These are phyloP conservation scores for Debaryomyces sp. DNA, from an alignment of 1,139 yeast genomes.

Conservation along the genomic window DNA sequence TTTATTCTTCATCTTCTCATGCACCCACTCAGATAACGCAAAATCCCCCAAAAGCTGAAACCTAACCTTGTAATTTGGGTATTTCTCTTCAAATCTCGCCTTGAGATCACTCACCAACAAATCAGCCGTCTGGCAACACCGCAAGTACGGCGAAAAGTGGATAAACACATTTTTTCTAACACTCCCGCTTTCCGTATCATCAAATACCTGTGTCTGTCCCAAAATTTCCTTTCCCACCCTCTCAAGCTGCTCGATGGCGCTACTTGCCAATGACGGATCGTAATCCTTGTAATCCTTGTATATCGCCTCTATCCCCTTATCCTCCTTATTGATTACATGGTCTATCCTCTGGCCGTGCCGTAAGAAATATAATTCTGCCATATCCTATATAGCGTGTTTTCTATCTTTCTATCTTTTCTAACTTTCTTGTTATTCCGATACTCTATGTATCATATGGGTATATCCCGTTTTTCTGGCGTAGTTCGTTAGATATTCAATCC, in stretches of 20 bases:
- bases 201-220: constrained; percentile 28
- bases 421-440: neutral
- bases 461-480: neutral
- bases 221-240: constrained; percentile 34
- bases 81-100: constrained; percentile 22
- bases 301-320: constrained; percentile 29
- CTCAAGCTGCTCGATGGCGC: constrained; percentile 34
- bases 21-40: constrained; percentile 53
- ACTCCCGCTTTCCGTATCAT: constrained; percentile 12
- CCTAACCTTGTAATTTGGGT: constrained; percentile 38
- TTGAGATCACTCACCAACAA: constrained; percentile 36
- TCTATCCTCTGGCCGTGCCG: constrained; percentile 52
- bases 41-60: constrained; percentile 49
- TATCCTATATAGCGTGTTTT: constrained; percentile 10
- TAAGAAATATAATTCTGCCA: constrained; percentile 47
- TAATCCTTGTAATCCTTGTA: constrained; percentile 33
- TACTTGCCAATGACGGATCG: constrained; percentile 43
- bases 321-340: constrained; percentile 32
- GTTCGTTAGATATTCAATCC: neutral
- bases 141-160: constrained; percentile 48
- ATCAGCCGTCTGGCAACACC: constrained; percentile 52
- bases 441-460: neutral
- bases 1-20: constrained; percentile 46
- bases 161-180: constrained; percentile 40
- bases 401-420: neutral